These are phyloP conservation scores for Fusarium lyarnte DNA, from an alignment of 2,329 filamentous ascomycete species.

Conservation along the genomic window DNA sequence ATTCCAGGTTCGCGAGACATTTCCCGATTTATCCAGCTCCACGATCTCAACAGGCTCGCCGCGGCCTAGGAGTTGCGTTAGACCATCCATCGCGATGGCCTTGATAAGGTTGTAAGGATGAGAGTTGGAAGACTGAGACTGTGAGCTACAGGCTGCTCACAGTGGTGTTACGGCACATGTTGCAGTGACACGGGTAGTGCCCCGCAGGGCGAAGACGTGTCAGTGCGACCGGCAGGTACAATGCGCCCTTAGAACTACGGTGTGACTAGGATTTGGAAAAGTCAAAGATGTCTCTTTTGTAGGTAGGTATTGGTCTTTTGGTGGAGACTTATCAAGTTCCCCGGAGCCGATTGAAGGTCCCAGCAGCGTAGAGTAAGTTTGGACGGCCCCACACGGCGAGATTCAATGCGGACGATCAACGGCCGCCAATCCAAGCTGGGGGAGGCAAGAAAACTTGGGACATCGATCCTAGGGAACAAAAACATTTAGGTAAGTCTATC, in stretches of 20 bases:
- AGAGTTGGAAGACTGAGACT: neutral
- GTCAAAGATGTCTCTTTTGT: neutral
- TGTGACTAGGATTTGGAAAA: neutral
- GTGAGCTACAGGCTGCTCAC: neutral
- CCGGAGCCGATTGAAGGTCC: neutral
- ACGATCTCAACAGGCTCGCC: slow-evolving; percentile 45
- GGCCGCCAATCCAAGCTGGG: too few relatives aligned
- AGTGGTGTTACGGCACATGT: slow-evolving; percentile 1
- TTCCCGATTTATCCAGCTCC: slow-evolving; percentile 53
- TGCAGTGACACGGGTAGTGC: neutral
- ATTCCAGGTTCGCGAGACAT: slow-evolving; percentile 49
- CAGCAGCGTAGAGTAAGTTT: neutral
- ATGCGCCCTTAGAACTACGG: neutral
- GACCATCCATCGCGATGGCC: slow-evolving; percentile 26
- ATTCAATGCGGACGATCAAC: neutral
- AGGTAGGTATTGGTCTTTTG: neutral
- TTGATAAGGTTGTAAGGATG: neutral
- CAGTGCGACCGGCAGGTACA: neutral
- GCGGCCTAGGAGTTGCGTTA: slow-evolving; percentile 39
- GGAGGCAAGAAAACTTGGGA: too few relatives aligned
- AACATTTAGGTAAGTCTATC: too few relatives aligned
- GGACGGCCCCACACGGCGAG: slow-evolving; percentile 11
- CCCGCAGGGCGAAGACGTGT: neutral
- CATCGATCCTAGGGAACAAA: too few relatives aligned
- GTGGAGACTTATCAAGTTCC: neutral